Conservation (phyloP, 805 yeast genomes). For the Wickerhamiella qilinensis region DNA sequence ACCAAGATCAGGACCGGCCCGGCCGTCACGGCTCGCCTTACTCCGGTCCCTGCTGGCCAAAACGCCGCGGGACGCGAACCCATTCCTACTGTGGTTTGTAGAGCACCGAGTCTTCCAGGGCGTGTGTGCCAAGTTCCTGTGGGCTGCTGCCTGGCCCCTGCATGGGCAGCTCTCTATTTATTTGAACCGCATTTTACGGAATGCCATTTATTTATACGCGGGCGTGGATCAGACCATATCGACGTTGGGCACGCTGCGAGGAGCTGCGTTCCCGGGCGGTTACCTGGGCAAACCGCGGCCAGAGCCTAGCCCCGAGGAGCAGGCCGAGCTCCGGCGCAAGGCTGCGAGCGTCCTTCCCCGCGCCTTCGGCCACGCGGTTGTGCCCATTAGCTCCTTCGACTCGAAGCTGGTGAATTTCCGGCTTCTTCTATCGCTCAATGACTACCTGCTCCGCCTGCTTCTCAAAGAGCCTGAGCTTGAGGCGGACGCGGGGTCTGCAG, state of each 20-base stretch:
- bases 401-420: neutral
- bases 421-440: neutral
- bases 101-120: slow-evolving; percentile 1
- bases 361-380: neutral
- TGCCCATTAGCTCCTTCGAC: neutral
- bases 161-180: neutral
- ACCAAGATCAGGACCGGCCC: too few species aligned
- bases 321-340: neutral
- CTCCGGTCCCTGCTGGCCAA: neutral
- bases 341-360: neutral
- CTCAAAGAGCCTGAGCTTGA: too few species aligned
- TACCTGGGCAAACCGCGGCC: neutral
- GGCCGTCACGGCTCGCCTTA: too few species aligned
- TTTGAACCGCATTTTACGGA: neutral
- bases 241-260: neutral
- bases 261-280: neutral
- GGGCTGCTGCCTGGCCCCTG: neutral
- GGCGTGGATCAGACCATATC: neutral
- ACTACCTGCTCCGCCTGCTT: neutral
- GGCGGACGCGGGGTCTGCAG: too few species aligned
- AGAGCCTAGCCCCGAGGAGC: neutral
- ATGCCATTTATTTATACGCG: neutral
- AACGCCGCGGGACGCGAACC: neutral
- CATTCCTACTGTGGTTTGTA: neutral
- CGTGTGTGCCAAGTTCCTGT: neutral